Evolutionary conservation across 768 basidiomycete genomes (phyloP), one percentile per base, ranked within the genome.

Genomic region (Leccinum barrowsii): DNA sequence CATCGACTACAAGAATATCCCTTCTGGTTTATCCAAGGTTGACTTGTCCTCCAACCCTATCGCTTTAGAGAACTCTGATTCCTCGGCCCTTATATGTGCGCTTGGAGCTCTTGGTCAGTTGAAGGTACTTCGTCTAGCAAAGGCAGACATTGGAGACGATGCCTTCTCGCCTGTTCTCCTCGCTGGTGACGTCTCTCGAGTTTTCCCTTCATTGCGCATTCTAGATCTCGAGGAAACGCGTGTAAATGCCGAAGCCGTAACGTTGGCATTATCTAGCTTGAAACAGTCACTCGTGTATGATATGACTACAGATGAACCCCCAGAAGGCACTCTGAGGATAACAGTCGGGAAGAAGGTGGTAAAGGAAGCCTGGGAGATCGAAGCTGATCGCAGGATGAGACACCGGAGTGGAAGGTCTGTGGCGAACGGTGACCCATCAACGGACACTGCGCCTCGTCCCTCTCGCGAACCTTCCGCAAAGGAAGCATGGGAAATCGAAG

Each of bases 401-500:
- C 70, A 69, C n/a, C 77, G 77, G 35, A 70, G 63, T 47, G 74
- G 70, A 28, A 75, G 72, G 51, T 70, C 74, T 53, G 55, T 62
- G 54, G 69, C 22, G 69, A 64, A 66, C 59, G 57, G 54, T 11
- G 52, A 42, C 17, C n/a, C 57, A 28, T 49, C 40, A 22, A 34
- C 59, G 44, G 24, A 32, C 28, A n/a, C 40, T 12, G 5, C 17
- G n/a, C 48, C 57, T 46, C 55, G 8, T 37, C 50, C 8, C 32
- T 40, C 54, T 17, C 58, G 19, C 28, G 56, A 66, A 52, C 78
- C 76, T 46, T 70, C 79, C 0, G 65, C 76, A 11, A 90, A 88
- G 65, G 90, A 91, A 65, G 69, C 78, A n/a, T 91, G 89, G 89
- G 90, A 92, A 63, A 78, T 88, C 30, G 89, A 90, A 59, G 87